These are phyloP conservation scores for Prunus fruticosa DNA, from an alignment of 306 rosid genomes.

Conservation along the genomic window DNA sequence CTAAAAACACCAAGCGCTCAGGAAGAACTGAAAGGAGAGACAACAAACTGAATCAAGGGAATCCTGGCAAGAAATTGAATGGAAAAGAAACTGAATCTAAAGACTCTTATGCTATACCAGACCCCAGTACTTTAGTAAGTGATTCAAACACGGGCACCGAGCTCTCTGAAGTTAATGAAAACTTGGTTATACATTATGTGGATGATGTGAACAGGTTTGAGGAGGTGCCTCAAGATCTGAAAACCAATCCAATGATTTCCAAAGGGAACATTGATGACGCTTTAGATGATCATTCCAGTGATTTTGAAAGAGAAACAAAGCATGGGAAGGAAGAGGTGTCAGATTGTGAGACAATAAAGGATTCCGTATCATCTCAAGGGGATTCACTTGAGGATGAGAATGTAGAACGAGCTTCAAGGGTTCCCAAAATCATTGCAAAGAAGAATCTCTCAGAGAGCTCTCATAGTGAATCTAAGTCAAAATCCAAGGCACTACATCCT, in stretches of 20 bases:
- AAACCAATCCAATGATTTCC: slow-evolving; percentile 42
- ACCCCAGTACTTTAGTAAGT: slow-evolving; percentile 34
- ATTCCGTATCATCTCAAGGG: slow-evolving; percentile 73
- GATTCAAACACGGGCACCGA: slow-evolving; percentile 52
- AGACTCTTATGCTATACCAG: slow-evolving; percentile 35
- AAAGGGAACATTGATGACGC: slow-evolving; percentile 47
- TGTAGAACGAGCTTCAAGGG: slow-evolving; percentile 47
- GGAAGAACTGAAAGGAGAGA: slow-evolving; percentile 57
- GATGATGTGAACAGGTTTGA: slow-evolving; percentile 71
- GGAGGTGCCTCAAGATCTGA: slow-evolving; percentile 40
- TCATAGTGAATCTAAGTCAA: slow-evolving; percentile 35
- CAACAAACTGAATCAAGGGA: slow-evolving; percentile 45
- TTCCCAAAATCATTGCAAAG: slow-evolving; percentile 34
- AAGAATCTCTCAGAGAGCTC: slow-evolving; percentile 40
- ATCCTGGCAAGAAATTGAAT: slow-evolving; percentile 42
- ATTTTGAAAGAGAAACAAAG: slow-evolving; percentile 56
- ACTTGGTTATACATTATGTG: slow-evolving; percentile 49
- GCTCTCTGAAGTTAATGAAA: slow-evolving; percentile 57
- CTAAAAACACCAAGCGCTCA: slow-evolving; percentile 51
- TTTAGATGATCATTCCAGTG: slow-evolving; percentile 49
- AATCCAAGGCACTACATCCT: slow-evolving; percentile 29
- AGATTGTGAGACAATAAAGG: slow-evolving; percentile 64
- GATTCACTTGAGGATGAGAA: slow-evolving; percentile 66
- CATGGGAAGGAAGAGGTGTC: slow-evolving; percentile 65
- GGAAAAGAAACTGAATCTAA: slow-evolving; percentile 52